These are phyloP conservation scores for Fusarium sp. DNA, from an alignment of 2,329 filamentous ascomycete species.

Conservation along the genomic window DNA sequence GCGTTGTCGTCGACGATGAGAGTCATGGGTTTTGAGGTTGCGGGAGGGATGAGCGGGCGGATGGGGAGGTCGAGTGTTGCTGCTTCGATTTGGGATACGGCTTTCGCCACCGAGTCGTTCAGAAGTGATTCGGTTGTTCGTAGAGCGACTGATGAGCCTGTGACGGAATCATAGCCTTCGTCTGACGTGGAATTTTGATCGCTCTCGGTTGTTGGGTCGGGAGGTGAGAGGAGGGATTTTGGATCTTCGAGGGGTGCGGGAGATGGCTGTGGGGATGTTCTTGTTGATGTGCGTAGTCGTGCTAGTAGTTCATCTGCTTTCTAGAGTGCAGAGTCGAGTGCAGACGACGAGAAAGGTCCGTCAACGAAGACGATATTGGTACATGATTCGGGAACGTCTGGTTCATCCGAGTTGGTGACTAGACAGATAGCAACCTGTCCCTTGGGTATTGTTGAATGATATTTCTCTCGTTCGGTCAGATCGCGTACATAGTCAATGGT, in stretches of 20 bases:
- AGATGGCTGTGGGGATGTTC: accelerated
- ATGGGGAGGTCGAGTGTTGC: background rate
- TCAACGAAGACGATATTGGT: conserved; percentile 24
- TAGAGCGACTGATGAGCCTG: background rate
- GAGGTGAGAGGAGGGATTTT: background rate
- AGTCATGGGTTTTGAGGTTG: conserved; percentile 29
- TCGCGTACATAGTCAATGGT: conserved; percentile 25
- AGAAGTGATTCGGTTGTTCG: background rate
- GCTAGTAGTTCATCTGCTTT: conserved; percentile 12
- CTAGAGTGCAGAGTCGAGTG: conserved; percentile 15
- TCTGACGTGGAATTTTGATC: background rate
- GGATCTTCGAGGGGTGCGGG: background rate
- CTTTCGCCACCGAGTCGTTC: background rate
- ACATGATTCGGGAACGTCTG: background rate
- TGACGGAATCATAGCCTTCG: background rate
- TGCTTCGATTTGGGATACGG: background rate
- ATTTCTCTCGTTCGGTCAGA: background rate
- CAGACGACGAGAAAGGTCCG: conserved; percentile 13
- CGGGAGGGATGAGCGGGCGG: background rate
- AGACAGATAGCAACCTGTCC: conserved; percentile 29
- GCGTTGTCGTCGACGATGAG: conserved; percentile 59
- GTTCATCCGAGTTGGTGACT: background rate
- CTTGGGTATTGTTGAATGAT: background rate
- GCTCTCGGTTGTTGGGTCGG: too few species aligned
- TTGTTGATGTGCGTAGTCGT: background rate